These are phyloP conservation scores for Parmelia sp. DNA, from an alignment of 495 filamentous ascomycete genomes.

Conservation along the genomic window DNA sequence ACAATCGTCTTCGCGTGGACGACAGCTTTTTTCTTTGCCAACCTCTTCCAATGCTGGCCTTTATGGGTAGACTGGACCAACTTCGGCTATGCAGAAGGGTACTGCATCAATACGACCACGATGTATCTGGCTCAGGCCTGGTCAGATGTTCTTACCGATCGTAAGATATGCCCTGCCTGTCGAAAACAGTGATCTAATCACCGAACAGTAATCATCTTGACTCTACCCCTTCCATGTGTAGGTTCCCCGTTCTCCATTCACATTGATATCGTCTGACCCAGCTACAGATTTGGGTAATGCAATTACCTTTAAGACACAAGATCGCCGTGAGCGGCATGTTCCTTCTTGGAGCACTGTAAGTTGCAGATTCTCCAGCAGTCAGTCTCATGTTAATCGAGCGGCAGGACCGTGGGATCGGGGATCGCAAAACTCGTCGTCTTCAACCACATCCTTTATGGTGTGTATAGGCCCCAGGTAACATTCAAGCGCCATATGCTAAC, in stretches of 20 bases:
- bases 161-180: not conserved
- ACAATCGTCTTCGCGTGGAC: not conserved
- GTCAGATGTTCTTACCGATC: conserved; percentile 11
- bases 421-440: not conserved
- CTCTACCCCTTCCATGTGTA: conserved; percentile 1
- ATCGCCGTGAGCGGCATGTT: not conserved
- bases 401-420: conserved; percentile 1
- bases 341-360: conserved; percentile 4
- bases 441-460: not conserved
- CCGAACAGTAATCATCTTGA: not conserved
- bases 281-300: conserved; percentile 3
- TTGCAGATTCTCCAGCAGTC: not conserved
- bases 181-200: not conserved
- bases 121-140: conserved; percentile 10
- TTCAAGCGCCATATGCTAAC: not conserved
- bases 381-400: not conserved
- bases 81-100: not conserved
- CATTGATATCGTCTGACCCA: not conserved
- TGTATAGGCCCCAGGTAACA: too few species aligned
- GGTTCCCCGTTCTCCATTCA: not conserved
- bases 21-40: not conserved
- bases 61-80: not conserved
- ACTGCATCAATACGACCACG: not conserved
- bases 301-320: not conserved
- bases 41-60: conserved; percentile 7